Conservation (phyloP, 2,329 filamentous ascomycete genomes). For the Paecilomyces variotii region DNA sequence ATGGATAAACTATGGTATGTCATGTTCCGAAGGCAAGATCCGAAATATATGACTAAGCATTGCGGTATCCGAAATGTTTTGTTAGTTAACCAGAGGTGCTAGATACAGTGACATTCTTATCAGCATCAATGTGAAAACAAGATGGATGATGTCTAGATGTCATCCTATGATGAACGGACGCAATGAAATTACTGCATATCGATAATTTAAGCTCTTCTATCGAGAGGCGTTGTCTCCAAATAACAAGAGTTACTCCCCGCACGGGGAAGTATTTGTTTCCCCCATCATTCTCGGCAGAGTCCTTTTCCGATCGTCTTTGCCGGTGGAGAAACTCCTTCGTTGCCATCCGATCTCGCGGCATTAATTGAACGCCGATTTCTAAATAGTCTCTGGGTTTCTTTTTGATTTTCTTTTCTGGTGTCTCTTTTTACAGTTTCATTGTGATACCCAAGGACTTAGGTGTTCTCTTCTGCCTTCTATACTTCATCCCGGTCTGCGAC, state of each 20-base stretch:
- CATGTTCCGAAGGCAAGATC: neutral
- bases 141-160: too few relatives aligned
- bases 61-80: neutral
- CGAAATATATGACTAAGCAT: constrained; percentile 1
- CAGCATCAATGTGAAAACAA: too few relatives aligned
- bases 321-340: constrained; percentile 10
- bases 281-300: constrained; percentile 18
- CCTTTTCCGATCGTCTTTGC: constrained; percentile 31
- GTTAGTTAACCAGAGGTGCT: too few relatives aligned
- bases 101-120: too few relatives aligned
- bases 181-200: neutral
- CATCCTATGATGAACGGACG: too few relatives aligned
- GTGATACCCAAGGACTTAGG: neutral
- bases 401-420: neutral
- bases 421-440: neutral
- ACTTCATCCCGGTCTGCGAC: neutral
- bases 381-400: constrained; percentile 1
- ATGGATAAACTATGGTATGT: neutral
- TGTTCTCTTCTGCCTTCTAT: neutral
- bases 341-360: neutral
- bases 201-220: neutral
- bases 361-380: neutral
- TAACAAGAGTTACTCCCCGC: neutral
- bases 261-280: constrained; percentile 3
- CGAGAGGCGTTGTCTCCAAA: neutral